Base-by-base conservation (phyloP, 2,329 filamentous ascomycete species). In the Dothiorella sarmentorum region DNA sequence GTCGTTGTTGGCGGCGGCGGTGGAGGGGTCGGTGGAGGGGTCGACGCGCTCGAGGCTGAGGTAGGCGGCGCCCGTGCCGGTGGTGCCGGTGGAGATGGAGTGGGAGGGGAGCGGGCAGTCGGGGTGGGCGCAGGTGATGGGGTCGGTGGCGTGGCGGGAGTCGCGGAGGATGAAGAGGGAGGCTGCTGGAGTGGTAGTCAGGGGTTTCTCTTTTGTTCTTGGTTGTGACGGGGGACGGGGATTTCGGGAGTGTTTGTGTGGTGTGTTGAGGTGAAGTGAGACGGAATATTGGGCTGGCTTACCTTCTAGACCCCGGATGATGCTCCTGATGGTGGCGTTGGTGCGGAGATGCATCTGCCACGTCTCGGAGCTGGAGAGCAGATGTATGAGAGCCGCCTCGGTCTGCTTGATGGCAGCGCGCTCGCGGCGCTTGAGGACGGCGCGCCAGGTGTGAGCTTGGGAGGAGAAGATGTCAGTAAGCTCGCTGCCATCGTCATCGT, bases 31-130 rank as follows among this genome's bases (percentile, higher is more conserved):
- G 4, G 10, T 13, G 40, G 9, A 6, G 3, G 40, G 20, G 10
- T 3, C 7, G 31, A 52, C 47, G 22, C 18, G 15, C 31, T 52
- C 47, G 47, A 52, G 31, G 47, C 47, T 52, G 31, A 52, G 85
- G 70, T 94, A 84, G 13, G 99, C 75, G 7, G 95, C 80, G n/a
- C 88, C 85, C 1, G 82, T 68, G 63, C 90, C 87, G 1, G 79
- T 83, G 72, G 74, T 63, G 37, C 35, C 68, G 63, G 90, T 87
- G 1, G 79, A 83, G 72, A 74, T 63, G 37, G 51, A 55, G 27
- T 67, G 67, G 15, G 65, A 56, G 29, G 65, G 65, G 15, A 70
- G 62, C 2, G 63, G 62, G 43, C 61, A 63, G 45, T 72, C 60
- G 1, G 69, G 73, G 13, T 74, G 69, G 4, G 71, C 44, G 24